Evolutionary conservation across 2,329 filamentous ascomycete genomes (phyloP), one percentile per base, ranked within the genome.

Genomic region (Aspergillus alliaceus): DNA sequence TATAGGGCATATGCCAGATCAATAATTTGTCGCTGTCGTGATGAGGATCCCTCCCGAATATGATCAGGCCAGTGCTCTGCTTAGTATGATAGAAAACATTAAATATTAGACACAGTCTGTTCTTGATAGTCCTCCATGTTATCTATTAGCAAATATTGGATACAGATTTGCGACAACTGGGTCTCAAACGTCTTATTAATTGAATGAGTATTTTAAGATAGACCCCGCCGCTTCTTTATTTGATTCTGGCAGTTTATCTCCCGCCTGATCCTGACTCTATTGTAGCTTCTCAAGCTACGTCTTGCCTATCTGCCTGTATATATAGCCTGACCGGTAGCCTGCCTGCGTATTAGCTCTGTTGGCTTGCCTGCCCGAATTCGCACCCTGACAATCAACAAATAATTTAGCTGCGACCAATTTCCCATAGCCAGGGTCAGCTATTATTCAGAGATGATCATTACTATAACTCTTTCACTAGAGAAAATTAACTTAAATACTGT

Each of bases 341-440:
- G n/a, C n/a, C n/a, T n/a, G n/a, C n/a, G n/a, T n/a, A n/a, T n/a
- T n/a, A n/a, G n/a, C n/a, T n/a, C n/a, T n/a, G n/a, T n/a, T n/a
- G n/a, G n/a, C n/a, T n/a, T n/a, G n/a, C n/a, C n/a, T n/a, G n/a
- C n/a, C n/a, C n/a, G n/a, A n/a, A n/a, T n/a, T n/a, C n/a, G n/a
- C n/a, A n/a, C 71, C 46, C 75, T 73, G 56, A 75, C 76, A 61
- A 77, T 77, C 69, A 9, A 77, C 63, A 0, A 78, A 62, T 2
- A 66, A 70, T 60, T 64, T 69, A 0, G 72, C 58, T 0, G 77
- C 64, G 0, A 77, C 75, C 22, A 74, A 77, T 58, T 77, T 78
- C 6, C 75, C 74, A 56, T 72, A 77, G 27, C 75, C 75, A 18
- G 73, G 74, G 53, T 76, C 73, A 1, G 75, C 75, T 14, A 72